These are phyloP conservation scores for Didymella arachidicola DNA, from an alignment of 2,329 filamentous ascomycete genomes.

Conservation along the genomic window DNA sequence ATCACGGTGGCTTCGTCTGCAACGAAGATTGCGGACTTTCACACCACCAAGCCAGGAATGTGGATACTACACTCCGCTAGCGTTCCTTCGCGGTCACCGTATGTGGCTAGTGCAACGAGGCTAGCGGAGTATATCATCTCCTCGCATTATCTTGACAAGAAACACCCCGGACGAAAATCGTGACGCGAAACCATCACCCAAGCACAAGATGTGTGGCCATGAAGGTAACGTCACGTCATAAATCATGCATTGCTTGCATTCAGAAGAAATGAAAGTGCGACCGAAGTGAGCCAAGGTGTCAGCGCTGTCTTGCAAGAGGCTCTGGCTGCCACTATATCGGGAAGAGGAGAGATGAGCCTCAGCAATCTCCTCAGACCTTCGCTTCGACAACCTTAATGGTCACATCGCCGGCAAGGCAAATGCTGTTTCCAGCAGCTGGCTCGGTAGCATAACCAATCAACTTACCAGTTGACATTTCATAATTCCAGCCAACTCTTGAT, in stretches of 20 bases:
- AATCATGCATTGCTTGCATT: conserved; percentile 25
- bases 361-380: not conserved
- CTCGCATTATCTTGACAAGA: not conserved
- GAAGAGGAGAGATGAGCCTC: not conserved
- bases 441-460: conserved; percentile 15
- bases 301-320: conserved; percentile 23
- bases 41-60: not conserved
- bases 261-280: conserved; percentile 29
- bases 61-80: not conserved
- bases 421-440: not conserved
- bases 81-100: not conserved
- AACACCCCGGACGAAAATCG: not conserved
- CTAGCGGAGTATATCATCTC: conserved; percentile 8
- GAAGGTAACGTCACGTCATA: conserved; percentile 17
- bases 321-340: conserved; percentile 23
- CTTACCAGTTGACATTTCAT: not conserved
- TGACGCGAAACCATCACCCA: not conserved
- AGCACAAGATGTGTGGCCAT: conserved; percentile 5
- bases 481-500: not conserved
- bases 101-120: conserved; percentile 4
- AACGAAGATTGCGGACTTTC: not conserved
- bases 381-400: too few species aligned
- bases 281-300: conserved; percentile 21
- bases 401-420: not conserved
- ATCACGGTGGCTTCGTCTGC: not conserved